These are phyloP conservation scores for Solanum neorickii DNA, from an alignment of 257 asterid genomes.

Conservation along the genomic window DNA sequence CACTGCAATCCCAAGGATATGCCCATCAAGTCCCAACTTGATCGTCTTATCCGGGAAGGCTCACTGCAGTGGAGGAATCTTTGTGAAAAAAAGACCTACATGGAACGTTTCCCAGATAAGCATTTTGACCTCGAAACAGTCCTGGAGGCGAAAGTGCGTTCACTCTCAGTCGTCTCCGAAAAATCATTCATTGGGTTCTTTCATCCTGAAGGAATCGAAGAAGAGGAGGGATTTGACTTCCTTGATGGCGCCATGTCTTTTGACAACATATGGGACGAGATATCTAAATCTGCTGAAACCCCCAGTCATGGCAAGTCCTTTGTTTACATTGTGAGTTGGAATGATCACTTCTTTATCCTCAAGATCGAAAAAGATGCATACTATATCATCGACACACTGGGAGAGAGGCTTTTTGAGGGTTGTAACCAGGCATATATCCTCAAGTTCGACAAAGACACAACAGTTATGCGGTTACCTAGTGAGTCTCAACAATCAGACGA, in stretches of 20 bases:
- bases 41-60: conserved; percentile 3
- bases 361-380: neutral
- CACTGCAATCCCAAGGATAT: neutral
- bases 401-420: conserved; percentile 4
- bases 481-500: neutral
- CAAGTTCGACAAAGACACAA: neutral
- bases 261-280: conserved; percentile 9
- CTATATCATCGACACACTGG: conserved; percentile 4
- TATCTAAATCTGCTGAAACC: neutral
- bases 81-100: neutral
- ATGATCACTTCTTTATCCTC: conserved; percentile 4
- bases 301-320: neutral
- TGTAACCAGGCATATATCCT: conserved; percentile 4
- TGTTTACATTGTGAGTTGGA: conserved; percentile 4
- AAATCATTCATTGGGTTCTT: conserved; percentile 7
- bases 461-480: neutral
- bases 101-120: neutral
- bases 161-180: neutral
- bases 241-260: conserved; percentile 6
- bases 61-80: conserved; percentile 3
- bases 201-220: neutral
- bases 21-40: conserved; percentile 2
- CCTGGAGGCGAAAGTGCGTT: neutral
- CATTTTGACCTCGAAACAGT: conserved; percentile 9
- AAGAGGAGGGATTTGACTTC: neutral